These are phyloP conservation scores for Thamnidium elegans DNA, from an alignment of 192 early-diverging fungal genomes.

Conservation along the genomic window DNA sequence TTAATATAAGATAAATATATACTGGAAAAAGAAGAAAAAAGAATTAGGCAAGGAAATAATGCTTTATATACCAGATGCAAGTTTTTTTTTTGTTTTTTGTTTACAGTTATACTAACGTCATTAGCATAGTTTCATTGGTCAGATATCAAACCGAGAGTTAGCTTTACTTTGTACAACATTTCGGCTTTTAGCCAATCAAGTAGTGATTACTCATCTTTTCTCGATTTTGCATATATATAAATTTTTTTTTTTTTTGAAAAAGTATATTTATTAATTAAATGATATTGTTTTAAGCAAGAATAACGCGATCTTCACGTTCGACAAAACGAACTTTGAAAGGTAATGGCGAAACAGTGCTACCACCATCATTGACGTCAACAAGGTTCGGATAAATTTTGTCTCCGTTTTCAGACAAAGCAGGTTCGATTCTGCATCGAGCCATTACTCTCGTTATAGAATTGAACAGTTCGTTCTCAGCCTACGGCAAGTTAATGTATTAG, in stretches of 20 bases:
- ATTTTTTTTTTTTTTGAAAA: no score
- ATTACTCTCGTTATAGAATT: background rate
- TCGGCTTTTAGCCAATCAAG: no score
- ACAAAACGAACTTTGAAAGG: background rate
- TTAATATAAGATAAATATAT: background rate
- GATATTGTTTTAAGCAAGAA: background rate
- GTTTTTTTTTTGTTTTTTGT: background rate
- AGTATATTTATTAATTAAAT: background rate
- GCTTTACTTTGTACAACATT: no score
- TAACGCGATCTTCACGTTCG: background rate
- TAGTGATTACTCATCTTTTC: no score
- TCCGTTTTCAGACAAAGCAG: background rate
- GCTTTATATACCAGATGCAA: background rate
- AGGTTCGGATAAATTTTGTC: background rate
- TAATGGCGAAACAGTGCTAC: background rate
- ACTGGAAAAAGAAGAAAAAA: background rate
- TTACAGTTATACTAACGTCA: background rate
- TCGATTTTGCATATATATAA: no score
- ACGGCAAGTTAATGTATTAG: no score
- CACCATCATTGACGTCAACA: background rate
- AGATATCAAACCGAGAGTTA: no score
- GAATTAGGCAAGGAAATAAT: background rate
- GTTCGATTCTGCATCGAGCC: background rate
- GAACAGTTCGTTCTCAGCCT: slow-evolving; percentile 13
- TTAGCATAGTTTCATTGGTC: background rate